Conservation (phyloP, 371 early-diverging fungal species). For the Basidiobolus meristosporus region DNA sequence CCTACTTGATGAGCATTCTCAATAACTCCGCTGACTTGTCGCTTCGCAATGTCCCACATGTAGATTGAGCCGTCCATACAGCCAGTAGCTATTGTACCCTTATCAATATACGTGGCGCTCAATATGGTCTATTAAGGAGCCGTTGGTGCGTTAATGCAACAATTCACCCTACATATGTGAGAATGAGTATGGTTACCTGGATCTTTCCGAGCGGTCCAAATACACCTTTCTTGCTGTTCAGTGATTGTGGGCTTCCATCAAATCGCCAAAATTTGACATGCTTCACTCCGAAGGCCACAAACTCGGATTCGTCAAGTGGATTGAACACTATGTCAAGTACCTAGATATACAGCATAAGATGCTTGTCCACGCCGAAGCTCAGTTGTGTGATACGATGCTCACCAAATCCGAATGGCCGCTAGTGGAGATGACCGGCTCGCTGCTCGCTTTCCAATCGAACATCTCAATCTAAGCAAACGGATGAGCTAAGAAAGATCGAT, state of each 20-base stretch:
- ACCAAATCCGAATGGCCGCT: neutral
- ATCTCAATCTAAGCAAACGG: neutral
- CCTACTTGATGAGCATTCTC: neutral
- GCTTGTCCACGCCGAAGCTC: no score
- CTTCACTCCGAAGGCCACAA: neutral
- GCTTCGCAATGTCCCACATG: neutral
- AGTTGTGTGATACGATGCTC: no score
- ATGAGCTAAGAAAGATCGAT: neutral
- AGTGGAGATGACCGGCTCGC: neutral
- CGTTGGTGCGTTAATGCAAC: no score
- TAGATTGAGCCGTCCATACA: neutral
- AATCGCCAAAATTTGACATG: neutral
- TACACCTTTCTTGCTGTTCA: neutral
- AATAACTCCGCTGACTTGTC: neutral
- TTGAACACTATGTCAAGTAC: conserved; percentile 1
- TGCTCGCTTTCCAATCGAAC: neutral
- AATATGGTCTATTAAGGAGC: neutral
- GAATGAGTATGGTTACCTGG: neutral
- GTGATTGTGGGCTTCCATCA: neutral
- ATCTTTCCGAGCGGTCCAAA: neutral
- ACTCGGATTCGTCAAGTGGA: neutral
- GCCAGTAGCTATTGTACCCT: neutral
- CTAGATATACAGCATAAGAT: no score
- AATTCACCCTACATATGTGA: no score
- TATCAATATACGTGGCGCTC: neutral